Evolutionary conservation across 257 asterid genomes (phyloP), one percentile per base, ranked within the genome.

Genomic region (Anisodus tanguticus): DNA sequence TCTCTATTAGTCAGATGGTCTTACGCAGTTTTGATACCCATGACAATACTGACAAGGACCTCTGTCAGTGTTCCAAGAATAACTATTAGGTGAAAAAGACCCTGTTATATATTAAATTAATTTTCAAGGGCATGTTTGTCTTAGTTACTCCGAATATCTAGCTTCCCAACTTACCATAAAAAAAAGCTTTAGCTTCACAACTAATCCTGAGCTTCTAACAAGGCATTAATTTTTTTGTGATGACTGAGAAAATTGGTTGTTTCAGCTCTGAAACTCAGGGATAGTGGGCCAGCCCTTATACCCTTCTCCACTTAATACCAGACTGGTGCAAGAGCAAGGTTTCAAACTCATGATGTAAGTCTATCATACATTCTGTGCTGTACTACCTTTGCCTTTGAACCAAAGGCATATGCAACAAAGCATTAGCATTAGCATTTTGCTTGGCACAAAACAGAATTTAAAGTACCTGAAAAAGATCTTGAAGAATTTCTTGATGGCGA

Each of bases 401-500:
- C 80, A 47, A 47, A 72, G 17, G 80, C 43, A 17, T 10, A 51
- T 4, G 63, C 26, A 51, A 76, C 62, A 6, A 51, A 63, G 17
- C 19, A 72, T 47, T n/a, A 63, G 17, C 19, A 72, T 47, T n/a
- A 72, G 17, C 45, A 74, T 26, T 76, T 76, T 51, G 22, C 81
- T 51, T 26, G 63, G 63, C 81, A 51, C 22, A 8, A 15, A 19
- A 77, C 53, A 77, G 13, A 74, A 53, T 53, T 51, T 26, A 0
- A 51, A 79, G 17, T 72, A 95, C 99, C 97, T 95, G 99, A 85
- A 93, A 84, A 83, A 94, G 97, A 92, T 95, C 99, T 90, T 93
- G 98, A 88, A 95, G 95, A 86, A 95, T 95, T 89, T 95, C 98
- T 89, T 92, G 98, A 88, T 95, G 99, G 55, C 99, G 98, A 78